These are phyloP conservation scores for Phycomyces nitens DNA, from an alignment of 192 early-diverging fungal genomes.

Conservation along the genomic window DNA sequence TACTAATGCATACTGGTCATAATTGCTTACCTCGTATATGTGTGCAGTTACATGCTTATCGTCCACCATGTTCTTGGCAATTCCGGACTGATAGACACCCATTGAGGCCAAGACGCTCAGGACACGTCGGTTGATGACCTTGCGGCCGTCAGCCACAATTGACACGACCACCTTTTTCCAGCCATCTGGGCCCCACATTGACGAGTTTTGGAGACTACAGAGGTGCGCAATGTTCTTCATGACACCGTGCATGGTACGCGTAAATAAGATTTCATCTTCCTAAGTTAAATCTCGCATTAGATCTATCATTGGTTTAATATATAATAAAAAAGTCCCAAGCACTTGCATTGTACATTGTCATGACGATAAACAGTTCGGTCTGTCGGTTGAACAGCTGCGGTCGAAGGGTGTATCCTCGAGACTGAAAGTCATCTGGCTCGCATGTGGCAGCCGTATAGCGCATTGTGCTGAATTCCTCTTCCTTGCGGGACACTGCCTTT, in stretches of 20 bases:
- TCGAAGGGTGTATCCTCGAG: constrained; percentile 74
- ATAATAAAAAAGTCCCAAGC: no score
- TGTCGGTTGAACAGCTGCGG: constrained; percentile 63
- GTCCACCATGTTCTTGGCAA: constrained; percentile 60
- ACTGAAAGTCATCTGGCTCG: constrained; percentile 80
- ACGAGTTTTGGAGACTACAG: constrained; percentile 48
- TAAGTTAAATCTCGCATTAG: constrained; percentile 5
- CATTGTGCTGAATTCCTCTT: constrained; percentile 86
- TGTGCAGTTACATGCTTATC: constrained; percentile 62
- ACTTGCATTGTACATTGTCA: constrained; percentile 79
- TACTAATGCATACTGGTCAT: no score
- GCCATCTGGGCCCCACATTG: constrained; percentile 50
- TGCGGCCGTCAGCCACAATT: constrained; percentile 72
- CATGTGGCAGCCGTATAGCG: constrained; percentile 91
- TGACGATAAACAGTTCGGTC: constrained; percentile 80
- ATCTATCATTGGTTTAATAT: background rate
- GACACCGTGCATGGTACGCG: constrained; percentile 65
- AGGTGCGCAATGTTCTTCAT: constrained; percentile 74
- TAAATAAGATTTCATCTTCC: constrained; percentile 71
- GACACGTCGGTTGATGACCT: constrained; percentile 56
- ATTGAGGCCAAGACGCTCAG: constrained; percentile 64
- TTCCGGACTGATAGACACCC: constrained; percentile 73
- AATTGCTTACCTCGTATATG: constrained; percentile 46
- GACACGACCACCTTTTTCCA: constrained; percentile 78
- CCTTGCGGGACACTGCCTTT: constrained; percentile 43